Evolutionary conservation across 352 stramenopile genomes (phyloP), one percentile per base, ranked within the genome.

Genomic region (Phytophthora aleatoria): DNA sequence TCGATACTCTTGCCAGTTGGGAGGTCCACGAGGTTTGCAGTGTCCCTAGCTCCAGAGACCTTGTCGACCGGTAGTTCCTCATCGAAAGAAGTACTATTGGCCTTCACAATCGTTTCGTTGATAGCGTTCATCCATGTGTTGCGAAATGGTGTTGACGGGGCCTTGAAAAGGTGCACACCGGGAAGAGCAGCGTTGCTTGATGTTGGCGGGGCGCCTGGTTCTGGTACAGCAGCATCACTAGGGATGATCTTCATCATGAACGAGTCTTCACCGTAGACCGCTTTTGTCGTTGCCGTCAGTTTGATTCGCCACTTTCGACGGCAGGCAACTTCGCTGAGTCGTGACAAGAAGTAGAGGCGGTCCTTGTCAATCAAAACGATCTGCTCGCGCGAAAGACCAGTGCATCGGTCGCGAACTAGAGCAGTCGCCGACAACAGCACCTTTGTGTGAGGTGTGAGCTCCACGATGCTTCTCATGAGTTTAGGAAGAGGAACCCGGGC

Each of bases 221-320:
- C 71, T 50, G 57, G 33, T 16, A 67, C 52, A 20, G 68, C 57
- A 39, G 51, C 54, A 8, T 89, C 73, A 33, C 70, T 76, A 2
- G 75, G 71, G 12, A 90, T 47, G 26, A 95, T 84, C 26, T 88
- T 88, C 60, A 95, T 66, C 69, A 81, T 92, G 35, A 94, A 95
- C 15, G 83, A 84, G 38, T 95, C 87, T 6, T 95, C 87, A 10
- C 87, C 87, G 38, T 88, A 92, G 24, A 85, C 59, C 3, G 84
- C 87, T 61, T 81, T 79, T 1, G 79, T 83, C 2, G 65, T 57
- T 3, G 73, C 55, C 3, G 67, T 87, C 44, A 95, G 62, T 49
- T 80, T 77, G 11, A 94, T 54, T 39, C 61, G 70, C 87, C 87
- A 95, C 47, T 91, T 91, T 43, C 79, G 74, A 51, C 73, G 79